Evolutionary conservation across 306 rosid species (phyloP).

Genomic region (Inga leiocalycina): DNA sequence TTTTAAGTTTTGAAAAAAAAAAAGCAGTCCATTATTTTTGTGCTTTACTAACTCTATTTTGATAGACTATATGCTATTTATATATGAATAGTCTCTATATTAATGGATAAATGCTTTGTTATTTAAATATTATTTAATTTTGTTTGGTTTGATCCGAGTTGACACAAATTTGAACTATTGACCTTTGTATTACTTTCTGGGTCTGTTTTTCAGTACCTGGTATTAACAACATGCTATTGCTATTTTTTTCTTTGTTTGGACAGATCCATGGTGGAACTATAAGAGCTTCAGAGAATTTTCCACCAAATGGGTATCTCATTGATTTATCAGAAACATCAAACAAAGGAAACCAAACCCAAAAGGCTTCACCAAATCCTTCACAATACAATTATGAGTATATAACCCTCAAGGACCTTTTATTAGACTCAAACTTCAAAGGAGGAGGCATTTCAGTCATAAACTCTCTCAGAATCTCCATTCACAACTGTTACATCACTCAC

Average conservation of each 20-base stretch:
- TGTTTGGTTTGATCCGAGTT: too few species aligned
- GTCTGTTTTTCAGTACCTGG: too few species aligned
- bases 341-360: constrained; percentile 6
- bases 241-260: background rate
- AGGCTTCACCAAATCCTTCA: constrained; percentile 46
- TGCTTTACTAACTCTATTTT: too few species aligned
- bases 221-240: too few species aligned
- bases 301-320: constrained; percentile 60
- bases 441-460: constrained; percentile 79
- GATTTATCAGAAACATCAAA: constrained; percentile 63
- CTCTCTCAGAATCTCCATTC: constrained; percentile 77
- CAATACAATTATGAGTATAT: constrained; percentile 78
- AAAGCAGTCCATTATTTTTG: too few species aligned
- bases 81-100: too few species aligned
- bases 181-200: too few species aligned
- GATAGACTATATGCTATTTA: too few species aligned
- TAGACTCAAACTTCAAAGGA: constrained; percentile 85
- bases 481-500: constrained; percentile 87
- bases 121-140: too few species aligned
- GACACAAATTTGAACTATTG: too few species aligned
- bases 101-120: too few species aligned
- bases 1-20: too few species aligned
- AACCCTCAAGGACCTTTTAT: constrained; percentile 65
- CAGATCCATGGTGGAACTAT: constrained; percentile 93
- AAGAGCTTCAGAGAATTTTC: constrained; percentile 67